Percentiles rank a stretch among this genome's conserved stretches.
These are phyloP conservation scores for Peronosclerospora sorghi DNA, from an alignment of 352 stramenopile species.

Conservation along the genomic window DNA sequence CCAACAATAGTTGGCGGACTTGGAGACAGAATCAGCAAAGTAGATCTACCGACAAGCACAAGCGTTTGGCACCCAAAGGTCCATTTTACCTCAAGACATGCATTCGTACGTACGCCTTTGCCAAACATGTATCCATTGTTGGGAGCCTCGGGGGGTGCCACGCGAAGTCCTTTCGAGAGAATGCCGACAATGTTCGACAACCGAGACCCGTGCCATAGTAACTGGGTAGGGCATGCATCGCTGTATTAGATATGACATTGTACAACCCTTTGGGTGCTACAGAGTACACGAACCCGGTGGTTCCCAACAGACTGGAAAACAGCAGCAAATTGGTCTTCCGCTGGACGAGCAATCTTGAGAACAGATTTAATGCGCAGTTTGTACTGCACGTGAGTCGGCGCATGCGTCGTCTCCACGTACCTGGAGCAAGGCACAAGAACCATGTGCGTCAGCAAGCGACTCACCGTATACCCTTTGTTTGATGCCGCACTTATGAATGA, in stretches of 20 bases:
- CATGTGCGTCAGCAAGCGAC: not conserved
- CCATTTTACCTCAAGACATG: too few relatives aligned
- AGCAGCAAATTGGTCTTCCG: constrained; percentile 32
- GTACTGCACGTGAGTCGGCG: constrained; percentile 52
- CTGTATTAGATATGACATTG: constrained; percentile 1
- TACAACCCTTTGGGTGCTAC: not conserved
- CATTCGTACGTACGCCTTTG: constrained; percentile 77
- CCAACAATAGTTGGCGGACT: constrained; percentile 81
- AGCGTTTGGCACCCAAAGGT: too few relatives aligned
- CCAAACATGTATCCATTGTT: constrained; percentile 78
- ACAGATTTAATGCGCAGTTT: constrained; percentile 48
- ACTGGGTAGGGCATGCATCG: not conserved
- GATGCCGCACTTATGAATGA: constrained; percentile 30
- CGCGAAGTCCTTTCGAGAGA: constrained; percentile 40
- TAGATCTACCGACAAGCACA: constrained; percentile 60
- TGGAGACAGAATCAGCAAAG: constrained; percentile 75
- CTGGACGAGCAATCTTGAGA: constrained; percentile 32
- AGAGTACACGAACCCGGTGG: constrained; percentile 27
- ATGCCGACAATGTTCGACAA: not conserved
- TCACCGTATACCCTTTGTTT: not conserved
- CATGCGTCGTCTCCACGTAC: constrained; percentile 57
- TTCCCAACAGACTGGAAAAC: constrained; percentile 45
- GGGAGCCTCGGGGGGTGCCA: constrained; percentile 71
- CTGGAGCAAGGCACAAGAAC: constrained; percentile 5
- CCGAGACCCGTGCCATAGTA: not conserved